A percentile compares a stretch with the other conserved stretches of the same genome.
Evolutionary conservation across 1,284 basidiomycete species (phyloP).

Genomic region (Malassezia yamatoensis): DNA sequence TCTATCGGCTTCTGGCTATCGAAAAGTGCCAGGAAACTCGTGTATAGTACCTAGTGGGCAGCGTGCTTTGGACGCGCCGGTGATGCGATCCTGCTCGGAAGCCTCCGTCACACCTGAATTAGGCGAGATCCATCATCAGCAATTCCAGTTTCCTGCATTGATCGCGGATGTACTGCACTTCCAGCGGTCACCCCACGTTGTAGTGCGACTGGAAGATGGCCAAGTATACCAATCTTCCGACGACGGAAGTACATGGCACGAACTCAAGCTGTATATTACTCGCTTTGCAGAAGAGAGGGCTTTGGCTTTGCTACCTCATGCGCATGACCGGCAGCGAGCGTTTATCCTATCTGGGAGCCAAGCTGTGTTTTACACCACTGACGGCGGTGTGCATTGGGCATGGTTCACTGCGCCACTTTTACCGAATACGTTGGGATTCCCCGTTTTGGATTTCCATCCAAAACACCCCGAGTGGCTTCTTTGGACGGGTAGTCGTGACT

Average conservation of each 20-base stretch:
- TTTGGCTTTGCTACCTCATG: constrained; percentile 75
- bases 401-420: constrained; percentile 56
- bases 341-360: constrained; percentile 70
- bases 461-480: constrained; percentile 69
- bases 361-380: constrained; percentile 65
- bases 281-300: constrained; percentile 51
- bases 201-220: constrained; percentile 67
- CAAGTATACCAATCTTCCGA: constrained; percentile 84
- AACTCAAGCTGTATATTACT: constrained; percentile 36
- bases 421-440: constrained; percentile 69
- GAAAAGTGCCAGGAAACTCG: constrained; percentile 83
- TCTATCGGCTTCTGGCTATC: constrained; percentile 78
- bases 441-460: constrained; percentile 79
- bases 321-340: constrained; percentile 66
- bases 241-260: constrained; percentile 83
- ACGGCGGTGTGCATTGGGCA: constrained; percentile 69
- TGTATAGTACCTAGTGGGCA: constrained; percentile 57
- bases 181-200: constrained; percentile 59
- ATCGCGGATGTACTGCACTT: constrained; percentile 78
- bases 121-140: constrained; percentile 42
- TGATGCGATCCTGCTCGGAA: constrained; percentile 63
- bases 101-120: constrained; percentile 44
- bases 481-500: constrained; percentile 75
- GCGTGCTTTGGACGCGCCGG: constrained; percentile 59
- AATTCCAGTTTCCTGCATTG: constrained; percentile 62